Evolutionary conservation across 1,284 basidiomycete genomes (phyloP).

Genomic region (Leucoagaricus sp.): DNA sequence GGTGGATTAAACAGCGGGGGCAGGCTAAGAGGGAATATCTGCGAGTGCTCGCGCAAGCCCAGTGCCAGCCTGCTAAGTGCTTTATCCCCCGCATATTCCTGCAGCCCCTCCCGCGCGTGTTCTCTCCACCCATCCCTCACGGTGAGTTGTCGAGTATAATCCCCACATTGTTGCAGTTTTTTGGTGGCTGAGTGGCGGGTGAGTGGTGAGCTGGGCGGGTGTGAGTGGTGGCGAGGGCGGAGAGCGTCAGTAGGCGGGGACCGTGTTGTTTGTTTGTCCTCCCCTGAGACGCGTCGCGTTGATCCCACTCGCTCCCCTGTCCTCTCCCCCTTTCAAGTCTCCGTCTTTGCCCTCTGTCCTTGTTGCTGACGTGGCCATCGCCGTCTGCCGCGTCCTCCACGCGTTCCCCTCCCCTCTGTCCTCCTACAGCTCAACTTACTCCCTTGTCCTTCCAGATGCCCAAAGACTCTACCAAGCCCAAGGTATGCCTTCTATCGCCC

Average conservation of each 20-base stretch:
- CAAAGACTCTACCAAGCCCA: slow-evolving; percentile 73
- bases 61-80: slow-evolving; percentile 13
- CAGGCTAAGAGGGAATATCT: slow-evolving; percentile 11
- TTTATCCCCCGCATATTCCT: slow-evolving; percentile 8
- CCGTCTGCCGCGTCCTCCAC: slow-evolving; percentile 6
- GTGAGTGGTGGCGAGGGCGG: no score
- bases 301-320: slow-evolving; percentile 2
- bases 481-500: slow-evolving; percentile 47
- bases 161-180: slow-evolving; percentile 7
- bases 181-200: background rate
- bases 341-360: background rate
- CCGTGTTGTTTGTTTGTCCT: slow-evolving; percentile 19
- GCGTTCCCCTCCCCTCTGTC: slow-evolving; percentile 10
- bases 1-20: slow-evolving; percentile 16
- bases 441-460: slow-evolving; percentile 64
- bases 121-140: background rate
- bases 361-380: slow-evolving; percentile 8
- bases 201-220: background rate
- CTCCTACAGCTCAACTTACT: slow-evolving; percentile 17
- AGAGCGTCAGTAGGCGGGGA: slow-evolving; percentile 10
- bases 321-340: background rate
- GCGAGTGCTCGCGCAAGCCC: slow-evolving; percentile 13
- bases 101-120: background rate
- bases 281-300: slow-evolving; percentile 19
- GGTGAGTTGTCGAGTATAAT: slow-evolving; percentile 4